Conservation (phyloP, 2,329 filamentous ascomycete genomes). For the Neofusicoccum laricinum region DNA sequence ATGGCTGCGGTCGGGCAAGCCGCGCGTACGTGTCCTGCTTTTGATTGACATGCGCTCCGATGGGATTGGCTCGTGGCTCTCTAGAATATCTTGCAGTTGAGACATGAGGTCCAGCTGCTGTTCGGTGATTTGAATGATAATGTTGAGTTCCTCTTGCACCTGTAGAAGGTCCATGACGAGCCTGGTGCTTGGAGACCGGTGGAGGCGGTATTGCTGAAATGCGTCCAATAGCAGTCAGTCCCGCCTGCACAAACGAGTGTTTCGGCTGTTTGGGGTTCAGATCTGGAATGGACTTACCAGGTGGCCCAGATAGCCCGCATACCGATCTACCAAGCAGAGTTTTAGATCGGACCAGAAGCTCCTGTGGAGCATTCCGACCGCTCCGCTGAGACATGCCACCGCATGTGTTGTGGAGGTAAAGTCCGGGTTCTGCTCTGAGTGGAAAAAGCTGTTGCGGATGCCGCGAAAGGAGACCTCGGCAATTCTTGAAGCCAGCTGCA, state of each 20-base stretch:
- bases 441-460: constrained; percentile 38
- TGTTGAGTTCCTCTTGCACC: constrained; percentile 44
- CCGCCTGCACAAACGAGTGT: too few relatives aligned
- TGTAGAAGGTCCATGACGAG: constrained; percentile 45
- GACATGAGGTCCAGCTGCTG: constrained; percentile 40
- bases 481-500: constrained; percentile 40
- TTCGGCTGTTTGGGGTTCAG: neutral
- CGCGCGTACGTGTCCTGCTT: constrained; percentile 21
- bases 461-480: constrained; percentile 41
- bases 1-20: constrained; percentile 21
- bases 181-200: constrained; percentile 41
- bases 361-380: constrained; percentile 42
- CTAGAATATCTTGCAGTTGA: constrained; percentile 25
- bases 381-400: constrained; percentile 38
- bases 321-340: constrained; percentile 41
- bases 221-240: neutral
- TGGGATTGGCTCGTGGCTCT: constrained; percentile 9
- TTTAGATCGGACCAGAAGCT: constrained; percentile 44
- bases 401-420: constrained; percentile 39
- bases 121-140: constrained; percentile 43
- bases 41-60: neutral
- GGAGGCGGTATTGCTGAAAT: constrained; percentile 38
- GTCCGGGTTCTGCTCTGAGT: constrained; percentile 30
- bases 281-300: constrained; percentile 20
- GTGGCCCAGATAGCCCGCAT: constrained; percentile 42